Base-by-base conservation (phyloP, 1,139 yeast species). In the Yamadazyma buinensis region DNA sequence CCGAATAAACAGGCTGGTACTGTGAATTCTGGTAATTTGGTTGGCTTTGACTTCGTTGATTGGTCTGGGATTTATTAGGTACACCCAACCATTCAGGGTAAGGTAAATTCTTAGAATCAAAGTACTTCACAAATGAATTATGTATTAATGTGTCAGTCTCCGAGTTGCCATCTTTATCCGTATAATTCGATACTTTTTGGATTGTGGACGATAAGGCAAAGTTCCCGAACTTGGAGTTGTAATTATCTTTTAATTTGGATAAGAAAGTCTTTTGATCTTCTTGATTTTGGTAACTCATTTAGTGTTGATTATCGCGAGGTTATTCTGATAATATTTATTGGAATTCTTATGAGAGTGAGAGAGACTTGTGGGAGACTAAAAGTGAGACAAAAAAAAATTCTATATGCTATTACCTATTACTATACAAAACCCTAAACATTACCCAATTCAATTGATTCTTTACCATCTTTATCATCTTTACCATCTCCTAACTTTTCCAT, bases 31-130 rank as follows among this genome's bases (percentile, higher is more conserved):
- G 23, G 19, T 25, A 17, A n/a, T 32, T 36, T 2, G 36, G 13
- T 15, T 34, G 23, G 13, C 15, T 32, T 30, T 37, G 29, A 19
- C 24, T 25, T 13, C 29, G 15, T 22, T 11, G 12, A 26, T 28
- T 27, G 23, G 9, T 15, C 15, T 24, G 20, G 11, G 26, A 26
- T 15, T 15, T 29, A 3, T 29, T 23, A n/a, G 38, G 48, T 5
- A 54, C 68, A 5, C 73, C 75, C 15, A 69, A 54, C 75, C 75
- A 69, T 21, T 67, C 74, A 8, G 75, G 75, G 38, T 62, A 69
- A 9, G 65, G 58, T 34, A 60, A 52, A 20, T 55, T 50, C 17
- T 49, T 51, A 2, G 51, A 29, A 34, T 67, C 70, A 39, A 52
- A 69, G 45, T 62, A 66, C 38, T 58, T 60, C 26, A 68, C 67